Percentiles rank a stretch among this genome's conserved stretches.
Conservation (phyloP, 2,329 filamentous ascomycete genomes). For the Tolypocladium sp. region DNA sequence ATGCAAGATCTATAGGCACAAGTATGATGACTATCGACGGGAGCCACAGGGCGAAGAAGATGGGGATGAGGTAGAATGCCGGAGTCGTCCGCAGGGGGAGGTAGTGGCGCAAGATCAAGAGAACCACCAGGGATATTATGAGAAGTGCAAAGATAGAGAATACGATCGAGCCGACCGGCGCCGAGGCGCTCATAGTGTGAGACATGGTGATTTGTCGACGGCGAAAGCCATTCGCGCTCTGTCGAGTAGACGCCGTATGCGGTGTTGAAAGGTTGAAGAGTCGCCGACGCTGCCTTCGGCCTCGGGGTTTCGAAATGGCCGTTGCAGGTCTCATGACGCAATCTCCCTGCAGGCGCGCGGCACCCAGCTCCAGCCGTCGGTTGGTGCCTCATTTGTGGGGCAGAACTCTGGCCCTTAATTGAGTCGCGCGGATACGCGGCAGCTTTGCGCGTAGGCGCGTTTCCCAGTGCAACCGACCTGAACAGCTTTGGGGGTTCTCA, state of each 20-base stretch:
- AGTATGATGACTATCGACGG: conserved; percentile 86
- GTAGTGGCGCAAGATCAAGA: conserved; percentile 82
- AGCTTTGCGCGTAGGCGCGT: conserved; percentile 4
- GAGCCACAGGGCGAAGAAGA: conserved; percentile 92
- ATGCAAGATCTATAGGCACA: conserved; percentile 92
- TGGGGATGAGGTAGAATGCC: conserved; percentile 78
- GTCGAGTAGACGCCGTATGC: neutral
- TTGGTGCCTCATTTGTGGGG: conserved; percentile 10
- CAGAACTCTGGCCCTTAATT: conserved; percentile 10
- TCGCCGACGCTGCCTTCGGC: neutral
- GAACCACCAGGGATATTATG: conserved; percentile 63
- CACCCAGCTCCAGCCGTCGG: neutral
- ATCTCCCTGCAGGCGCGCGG: neutral
- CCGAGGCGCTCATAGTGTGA: conserved; percentile 41
- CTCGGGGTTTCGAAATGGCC: neutral
- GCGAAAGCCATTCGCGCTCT: conserved; percentile 17
- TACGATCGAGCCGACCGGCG: conserved; percentile 68
- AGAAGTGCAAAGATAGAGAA: conserved; percentile 68
- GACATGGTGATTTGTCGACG: conserved; percentile 32
- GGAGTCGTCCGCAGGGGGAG: conserved; percentile 85
- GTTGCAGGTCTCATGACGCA: conserved; percentile 6
- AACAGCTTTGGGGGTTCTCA: neutral
- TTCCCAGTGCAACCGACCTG: neutral
- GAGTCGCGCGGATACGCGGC: conserved; percentile 13
- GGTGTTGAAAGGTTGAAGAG: neutral